These are phyloP conservation scores for Leccinum fibrillosum DNA, from an alignment of 768 basidiomycete genomes.

Conservation along the genomic window DNA sequence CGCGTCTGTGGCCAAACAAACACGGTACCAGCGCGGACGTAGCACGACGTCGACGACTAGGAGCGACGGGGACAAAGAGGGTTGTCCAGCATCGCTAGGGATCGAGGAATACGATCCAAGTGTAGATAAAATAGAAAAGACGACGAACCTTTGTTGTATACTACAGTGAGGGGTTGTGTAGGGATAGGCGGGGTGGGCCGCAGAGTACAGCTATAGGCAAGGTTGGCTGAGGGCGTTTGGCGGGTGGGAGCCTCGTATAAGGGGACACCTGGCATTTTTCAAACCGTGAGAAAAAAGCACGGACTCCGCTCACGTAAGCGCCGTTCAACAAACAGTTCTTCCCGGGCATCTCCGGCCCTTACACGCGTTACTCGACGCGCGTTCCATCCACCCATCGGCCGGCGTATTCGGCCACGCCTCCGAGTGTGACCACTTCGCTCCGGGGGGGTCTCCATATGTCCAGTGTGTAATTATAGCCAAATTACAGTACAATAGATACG, in stretches of 20 bases:
- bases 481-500: constrained; percentile 16
- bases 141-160: constrained; percentile 29
- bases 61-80: constrained; percentile 7
- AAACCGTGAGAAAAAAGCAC: constrained; percentile 35
- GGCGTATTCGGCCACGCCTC: constrained; percentile 17
- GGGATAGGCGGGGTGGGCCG: constrained; percentile 33
- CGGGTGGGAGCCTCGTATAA: constrained; percentile 38
- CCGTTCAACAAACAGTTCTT: constrained; percentile 29
- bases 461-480: constrained; percentile 14
- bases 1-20: constrained; percentile 41
- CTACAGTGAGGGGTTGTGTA: constrained; percentile 23
- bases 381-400: constrained; percentile 12
- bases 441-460: constrained; percentile 14
- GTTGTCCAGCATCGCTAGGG: constrained; percentile 13
- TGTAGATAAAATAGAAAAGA: constrained; percentile 18
- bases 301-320: constrained; percentile 34
- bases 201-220: constrained; percentile 37
- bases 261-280: constrained; percentile 26
- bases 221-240: constrained; percentile 36
- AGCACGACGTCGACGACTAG: constrained; percentile 26
- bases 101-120: constrained; percentile 25
- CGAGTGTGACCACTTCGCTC: constrained; percentile 6
- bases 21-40: constrained; percentile 17
- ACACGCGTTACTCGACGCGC: constrained; percentile 8
- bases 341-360: constrained; percentile 25